phyloP scores from a whole-genome alignment of 225 moss, liverwort and hornwort species.

The Sphagnum tenellum region DNA sequence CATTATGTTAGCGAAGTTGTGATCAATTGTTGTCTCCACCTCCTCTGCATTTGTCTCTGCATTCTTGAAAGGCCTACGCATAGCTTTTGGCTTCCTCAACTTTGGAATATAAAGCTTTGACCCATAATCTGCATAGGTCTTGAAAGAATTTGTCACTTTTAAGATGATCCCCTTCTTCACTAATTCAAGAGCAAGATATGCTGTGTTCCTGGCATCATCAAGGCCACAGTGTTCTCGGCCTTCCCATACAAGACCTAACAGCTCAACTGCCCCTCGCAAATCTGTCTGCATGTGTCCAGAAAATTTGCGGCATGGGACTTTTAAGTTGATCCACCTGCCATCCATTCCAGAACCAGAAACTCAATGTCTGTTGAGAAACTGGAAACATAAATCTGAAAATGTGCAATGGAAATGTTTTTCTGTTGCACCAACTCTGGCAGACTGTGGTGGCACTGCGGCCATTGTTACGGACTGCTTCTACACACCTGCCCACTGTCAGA shows the following conservation, averaged over 20 bases:
- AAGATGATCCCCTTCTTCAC: conserved; percentile 14
- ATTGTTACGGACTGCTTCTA: no score
- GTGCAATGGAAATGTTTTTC: no score
- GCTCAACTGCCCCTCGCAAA: conserved; percentile 26
- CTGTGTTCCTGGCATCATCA: conserved; percentile 33
- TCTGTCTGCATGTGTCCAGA: conserved; percentile 13
- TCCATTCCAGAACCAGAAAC: no score
- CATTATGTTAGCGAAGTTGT: not conserved
- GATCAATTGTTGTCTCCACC: no score
- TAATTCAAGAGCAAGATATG: conserved; percentile 28
- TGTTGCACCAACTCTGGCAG: no score
- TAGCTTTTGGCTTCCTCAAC: conserved; percentile 2
- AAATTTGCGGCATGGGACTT: conserved; percentile 4
- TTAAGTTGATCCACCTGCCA: conserved; percentile 26
- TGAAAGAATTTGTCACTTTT: conserved; percentile 24
- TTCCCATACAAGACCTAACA: conserved; percentile 14
- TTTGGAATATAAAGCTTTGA: conserved; percentile 5
- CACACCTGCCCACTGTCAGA: no score
- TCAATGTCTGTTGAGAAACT: no score
- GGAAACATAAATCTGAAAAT: no score
- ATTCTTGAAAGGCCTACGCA: not conserved
- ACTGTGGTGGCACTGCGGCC: no score
- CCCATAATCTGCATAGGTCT: conserved; percentile 8
- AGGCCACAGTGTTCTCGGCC: conserved; percentile 32
- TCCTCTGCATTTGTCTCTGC: not conserved